phyloP scores from a whole-genome alignment of 139 green algal genomes.

The Penium margaritaceum region DNA sequence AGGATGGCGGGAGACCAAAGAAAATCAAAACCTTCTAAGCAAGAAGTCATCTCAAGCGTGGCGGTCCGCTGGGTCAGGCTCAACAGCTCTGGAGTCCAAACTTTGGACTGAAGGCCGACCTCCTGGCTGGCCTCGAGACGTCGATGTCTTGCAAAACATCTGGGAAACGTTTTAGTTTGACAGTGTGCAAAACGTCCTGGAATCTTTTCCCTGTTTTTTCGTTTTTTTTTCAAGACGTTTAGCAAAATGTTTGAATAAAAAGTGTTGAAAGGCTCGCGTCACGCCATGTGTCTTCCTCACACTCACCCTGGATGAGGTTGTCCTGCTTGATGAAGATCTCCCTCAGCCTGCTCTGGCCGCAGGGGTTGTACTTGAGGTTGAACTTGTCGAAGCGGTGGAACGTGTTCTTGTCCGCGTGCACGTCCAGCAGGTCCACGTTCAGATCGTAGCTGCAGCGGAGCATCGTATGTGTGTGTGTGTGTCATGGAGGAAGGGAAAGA shows the following conservation, averaged over 20 bases:
- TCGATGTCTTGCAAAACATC: no score
- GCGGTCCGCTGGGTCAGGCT: no score
- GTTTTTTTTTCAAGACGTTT: neutral
- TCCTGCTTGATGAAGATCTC: slow-evolving; percentile 98
- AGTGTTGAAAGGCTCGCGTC: no score
- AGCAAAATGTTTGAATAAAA: no score
- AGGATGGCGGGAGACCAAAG: no score
- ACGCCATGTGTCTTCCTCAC: neutral
- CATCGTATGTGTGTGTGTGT: no score
- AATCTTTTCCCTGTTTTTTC: neutral
- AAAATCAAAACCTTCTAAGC: no score
- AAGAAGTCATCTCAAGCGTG: no score
- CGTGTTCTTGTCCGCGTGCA: slow-evolving; percentile 97
- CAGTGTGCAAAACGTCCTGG: neutral
- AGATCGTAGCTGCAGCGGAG: slow-evolving; percentile 48
- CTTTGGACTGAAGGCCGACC: no score
- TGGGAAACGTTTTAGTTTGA: neutral
- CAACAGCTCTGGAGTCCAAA: no score
- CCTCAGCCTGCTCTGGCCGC: slow-evolving; percentile 81
- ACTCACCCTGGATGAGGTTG: slow-evolving; percentile 48
- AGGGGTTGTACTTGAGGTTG: slow-evolving; percentile 94
- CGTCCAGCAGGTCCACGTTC: slow-evolving; percentile 96
- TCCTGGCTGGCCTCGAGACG: no score
- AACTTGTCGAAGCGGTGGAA: slow-evolving; percentile 81
- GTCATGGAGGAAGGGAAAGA: no score